These are phyloP conservation scores for Diddensiella santjacobensis DNA, from an alignment of 805 yeast genomes.

Conservation along the genomic window DNA sequence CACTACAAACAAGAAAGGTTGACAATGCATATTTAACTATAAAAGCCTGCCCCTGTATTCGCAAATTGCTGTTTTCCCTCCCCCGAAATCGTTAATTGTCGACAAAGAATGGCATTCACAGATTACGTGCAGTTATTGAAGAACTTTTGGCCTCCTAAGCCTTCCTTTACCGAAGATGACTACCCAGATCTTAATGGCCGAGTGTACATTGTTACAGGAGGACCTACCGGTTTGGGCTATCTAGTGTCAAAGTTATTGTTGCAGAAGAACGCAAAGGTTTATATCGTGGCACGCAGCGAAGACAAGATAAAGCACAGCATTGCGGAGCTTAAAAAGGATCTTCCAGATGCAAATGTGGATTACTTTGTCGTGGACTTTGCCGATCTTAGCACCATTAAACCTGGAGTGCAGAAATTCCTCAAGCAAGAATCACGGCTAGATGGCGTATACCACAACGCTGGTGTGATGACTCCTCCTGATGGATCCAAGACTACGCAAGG, in stretches of 20 bases:
- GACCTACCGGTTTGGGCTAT: conserved; percentile 9
- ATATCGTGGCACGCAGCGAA: neutral
- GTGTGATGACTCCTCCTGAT: conserved; percentile 40
- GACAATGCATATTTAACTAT: too few relatives aligned
- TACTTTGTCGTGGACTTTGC: conserved; percentile 23
- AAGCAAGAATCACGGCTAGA: conserved; percentile 31
- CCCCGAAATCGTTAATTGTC: too few relatives aligned
- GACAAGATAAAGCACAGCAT: neutral
- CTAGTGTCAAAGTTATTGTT: neutral
- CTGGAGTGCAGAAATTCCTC: conserved; percentile 35
- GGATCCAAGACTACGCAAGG: conserved; percentile 42
- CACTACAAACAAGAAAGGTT: too few relatives aligned
- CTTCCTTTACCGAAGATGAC: conserved; percentile 28
- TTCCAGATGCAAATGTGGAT: conserved; percentile 15
- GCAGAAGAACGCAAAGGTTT: neutral
- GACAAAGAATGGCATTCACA: neutral
- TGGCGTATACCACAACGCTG: conserved; percentile 43
- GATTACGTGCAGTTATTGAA: neutral
- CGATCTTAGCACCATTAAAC: conserved; percentile 42
- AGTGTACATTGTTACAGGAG: conserved; percentile 20
- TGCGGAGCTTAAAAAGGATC: neutral
- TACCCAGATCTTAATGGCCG: conserved; percentile 33
- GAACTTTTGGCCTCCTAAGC: conserved; percentile 19
- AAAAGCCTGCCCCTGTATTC: too few relatives aligned
- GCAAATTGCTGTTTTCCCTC: too few relatives aligned